A percentile compares a stretch with the other conserved stretches of the same genome.
These are phyloP conservation scores for Phytophthora constricta DNA, from an alignment of 352 stramenopile species.

Conservation along the genomic window DNA sequence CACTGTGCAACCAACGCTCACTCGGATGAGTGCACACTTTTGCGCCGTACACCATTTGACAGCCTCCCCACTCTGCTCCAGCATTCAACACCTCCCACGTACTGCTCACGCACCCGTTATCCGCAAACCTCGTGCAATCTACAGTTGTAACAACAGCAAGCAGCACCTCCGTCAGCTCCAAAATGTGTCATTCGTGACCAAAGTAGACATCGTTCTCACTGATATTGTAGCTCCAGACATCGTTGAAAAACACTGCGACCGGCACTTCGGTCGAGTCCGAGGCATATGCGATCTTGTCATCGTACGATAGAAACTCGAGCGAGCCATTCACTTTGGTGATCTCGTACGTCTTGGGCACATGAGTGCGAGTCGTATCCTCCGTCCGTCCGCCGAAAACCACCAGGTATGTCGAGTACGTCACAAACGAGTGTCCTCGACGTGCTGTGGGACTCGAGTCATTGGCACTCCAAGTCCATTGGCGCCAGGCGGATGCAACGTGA, in stretches of 20 bases:
- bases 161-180: no score
- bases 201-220: slow-evolving; percentile 55
- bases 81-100: slow-evolving; percentile 88
- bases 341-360: slow-evolving; percentile 94
- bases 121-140: slow-evolving; percentile 89
- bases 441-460: slow-evolving; percentile 65
- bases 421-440: slow-evolving; percentile 87
- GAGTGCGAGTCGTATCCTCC: slow-evolving; percentile 85
- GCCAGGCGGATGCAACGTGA: slow-evolving; percentile 54
- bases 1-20: slow-evolving; percentile 91
- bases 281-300: slow-evolving; percentile 76
- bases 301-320: slow-evolving; percentile 90
- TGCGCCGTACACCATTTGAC: slow-evolving; percentile 86
- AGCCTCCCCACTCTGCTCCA: slow-evolving; percentile 91
- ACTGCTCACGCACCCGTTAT: slow-evolving; percentile 81
- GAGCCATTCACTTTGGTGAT: slow-evolving; percentile 79
- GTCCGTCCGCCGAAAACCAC: slow-evolving; percentile 94
- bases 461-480: slow-evolving; percentile 82
- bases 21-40: slow-evolving; percentile 88
- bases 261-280: slow-evolving; percentile 57
- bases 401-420: slow-evolving; percentile 81
- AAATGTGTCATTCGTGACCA: neutral
- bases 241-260: slow-evolving; percentile 94
- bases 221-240: slow-evolving; percentile 96
- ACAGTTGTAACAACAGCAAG: neutral